Evolutionary conservation across 805 yeast genomes (phyloP).

Genomic region (Saccharomycopsis sp.): DNA sequence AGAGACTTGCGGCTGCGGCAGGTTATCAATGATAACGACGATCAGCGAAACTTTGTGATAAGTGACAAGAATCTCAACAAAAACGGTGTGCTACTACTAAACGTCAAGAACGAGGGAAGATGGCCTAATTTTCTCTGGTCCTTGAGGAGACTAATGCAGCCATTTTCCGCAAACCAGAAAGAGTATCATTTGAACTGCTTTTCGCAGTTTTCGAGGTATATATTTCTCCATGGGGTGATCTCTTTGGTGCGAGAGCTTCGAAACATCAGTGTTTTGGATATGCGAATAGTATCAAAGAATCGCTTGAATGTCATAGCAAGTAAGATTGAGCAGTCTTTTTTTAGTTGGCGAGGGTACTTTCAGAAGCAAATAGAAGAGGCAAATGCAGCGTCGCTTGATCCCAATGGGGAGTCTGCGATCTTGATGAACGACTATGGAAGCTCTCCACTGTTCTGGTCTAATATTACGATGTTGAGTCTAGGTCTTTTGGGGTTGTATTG

Average conservation of each 20-base stretch:
- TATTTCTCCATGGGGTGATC: constrained; percentile 30
- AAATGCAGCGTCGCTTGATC: constrained; percentile 19
- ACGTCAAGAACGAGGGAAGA: constrained; percentile 27
- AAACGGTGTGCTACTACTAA: constrained; percentile 22
- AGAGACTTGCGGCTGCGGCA: constrained; percentile 20
- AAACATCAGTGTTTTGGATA: constrained; percentile 25
- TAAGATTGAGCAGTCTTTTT: constrained; percentile 28
- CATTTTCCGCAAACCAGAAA: constrained; percentile 26
- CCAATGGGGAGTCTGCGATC: background rate
- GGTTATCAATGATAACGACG: constrained; percentile 2
- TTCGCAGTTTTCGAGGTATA: constrained; percentile 30
- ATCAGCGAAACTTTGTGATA: background rate
- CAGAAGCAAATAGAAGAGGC: constrained; percentile 28
- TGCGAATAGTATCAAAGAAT: constrained; percentile 24
- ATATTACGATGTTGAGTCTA: constrained; percentile 24
- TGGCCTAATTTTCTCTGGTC: constrained; percentile 35
- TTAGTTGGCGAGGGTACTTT: constrained; percentile 31
- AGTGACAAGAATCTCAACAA: background rate
- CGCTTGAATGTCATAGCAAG: constrained; percentile 26
- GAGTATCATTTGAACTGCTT: constrained; percentile 32
- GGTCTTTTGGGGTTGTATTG: constrained; percentile 27
- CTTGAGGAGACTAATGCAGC: constrained; percentile 29
- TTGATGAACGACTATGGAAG: constrained; percentile 29
- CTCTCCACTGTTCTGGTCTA: constrained; percentile 31
- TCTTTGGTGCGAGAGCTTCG: constrained; percentile 26